Percentiles rank a stretch among this genome's conserved stretches.
Conservation (phyloP, 306 rosid genomes). For the Fagus sylvatica region DNA sequence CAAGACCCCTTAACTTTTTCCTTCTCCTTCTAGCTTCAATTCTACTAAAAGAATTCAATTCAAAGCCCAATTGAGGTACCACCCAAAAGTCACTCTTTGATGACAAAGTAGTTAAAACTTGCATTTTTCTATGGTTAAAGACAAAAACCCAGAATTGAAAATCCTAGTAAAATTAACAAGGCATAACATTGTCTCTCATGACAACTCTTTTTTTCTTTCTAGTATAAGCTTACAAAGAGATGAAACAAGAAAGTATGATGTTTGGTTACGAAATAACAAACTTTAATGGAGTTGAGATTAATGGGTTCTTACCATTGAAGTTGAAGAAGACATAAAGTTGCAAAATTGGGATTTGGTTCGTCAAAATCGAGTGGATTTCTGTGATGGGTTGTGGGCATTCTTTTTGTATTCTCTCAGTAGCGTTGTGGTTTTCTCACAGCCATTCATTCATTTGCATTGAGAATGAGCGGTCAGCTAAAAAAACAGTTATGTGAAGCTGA, state of each 20-base stretch:
- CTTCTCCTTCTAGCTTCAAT: conserved; percentile 34
- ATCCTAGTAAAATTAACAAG: conserved; percentile 5
- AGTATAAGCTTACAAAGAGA: conserved; percentile 10
- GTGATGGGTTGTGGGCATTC: not conserved
- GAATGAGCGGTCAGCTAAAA: conserved; percentile 6
- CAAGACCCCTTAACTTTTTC: conserved; percentile 33
- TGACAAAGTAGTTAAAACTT: conserved; percentile 43
- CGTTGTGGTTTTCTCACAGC: conserved; percentile 26
- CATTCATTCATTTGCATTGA: conserved; percentile 32
- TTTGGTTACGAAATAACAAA: not conserved
- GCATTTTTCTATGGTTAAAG: conserved; percentile 41
- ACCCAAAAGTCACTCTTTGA: conserved; percentile 32
- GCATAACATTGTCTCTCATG: conserved; percentile 7
- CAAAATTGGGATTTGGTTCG: not conserved
- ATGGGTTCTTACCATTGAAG: conserved; percentile 30
- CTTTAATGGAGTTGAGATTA: conserved; percentile 13
- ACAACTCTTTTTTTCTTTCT: not conserved
- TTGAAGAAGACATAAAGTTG: conserved; percentile 9
- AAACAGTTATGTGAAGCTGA: not conserved
- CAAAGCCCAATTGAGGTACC: conserved; percentile 36
- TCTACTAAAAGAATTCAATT: conserved; percentile 32
- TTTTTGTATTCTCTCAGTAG: not conserved
- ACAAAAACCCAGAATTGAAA: conserved; percentile 11
- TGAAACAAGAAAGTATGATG: conserved; percentile 2
- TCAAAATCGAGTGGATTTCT: conserved; percentile 11